Percentiles rank a stretch among this genome's conserved stretches.
Conservation (phyloP, 2,329 filamentous ascomycete genomes). For the Penicillium sp. region DNA sequence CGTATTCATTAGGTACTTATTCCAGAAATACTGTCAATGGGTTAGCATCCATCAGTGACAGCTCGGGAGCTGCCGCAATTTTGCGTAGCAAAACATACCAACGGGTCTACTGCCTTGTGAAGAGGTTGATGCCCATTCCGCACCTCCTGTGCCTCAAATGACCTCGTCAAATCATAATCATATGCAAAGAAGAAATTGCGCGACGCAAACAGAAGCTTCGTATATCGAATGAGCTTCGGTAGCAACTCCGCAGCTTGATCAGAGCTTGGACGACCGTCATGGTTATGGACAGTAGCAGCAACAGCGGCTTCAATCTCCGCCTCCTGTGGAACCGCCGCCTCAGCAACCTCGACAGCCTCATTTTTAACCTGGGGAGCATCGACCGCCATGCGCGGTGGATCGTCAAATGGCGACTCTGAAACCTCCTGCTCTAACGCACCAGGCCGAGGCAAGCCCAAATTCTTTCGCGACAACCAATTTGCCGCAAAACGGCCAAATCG, state of each 20-base stretch:
- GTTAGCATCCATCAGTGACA: constrained; percentile 11
- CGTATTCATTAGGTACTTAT: constrained; percentile 71
- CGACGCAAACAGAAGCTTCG: constrained; percentile 82
- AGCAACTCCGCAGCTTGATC: constrained; percentile 62
- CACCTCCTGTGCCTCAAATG: constrained; percentile 49
- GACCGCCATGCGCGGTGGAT: constrained; percentile 26
- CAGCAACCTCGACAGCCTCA: constrained; percentile 16
- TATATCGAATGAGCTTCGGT: constrained; percentile 81
- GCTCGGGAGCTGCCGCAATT: neutral
- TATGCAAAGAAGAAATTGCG: constrained; percentile 95
- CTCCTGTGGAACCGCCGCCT: constrained; percentile 12
- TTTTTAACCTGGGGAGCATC: constrained; percentile 13
- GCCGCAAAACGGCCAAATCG: constrained; percentile 88
- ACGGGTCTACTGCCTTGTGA: constrained; percentile 71
- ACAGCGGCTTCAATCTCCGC: constrained; percentile 6
- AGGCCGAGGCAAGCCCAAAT: constrained; percentile 74
- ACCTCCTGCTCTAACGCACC: constrained; percentile 65
- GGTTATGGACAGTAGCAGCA: constrained; percentile 6
- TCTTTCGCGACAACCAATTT: constrained; percentile 85
- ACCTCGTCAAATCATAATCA: constrained; percentile 85
- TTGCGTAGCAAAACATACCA: constrained; percentile 46
- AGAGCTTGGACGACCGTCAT: constrained; percentile 19
- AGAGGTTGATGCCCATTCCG: constrained; percentile 61
- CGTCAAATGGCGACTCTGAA: constrained; percentile 27
- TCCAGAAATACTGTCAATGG: constrained; percentile 80